These are phyloP conservation scores for Aspergillus caelatus DNA, from an alignment of 2,329 filamentous ascomycete species.

Conservation along the genomic window DNA sequence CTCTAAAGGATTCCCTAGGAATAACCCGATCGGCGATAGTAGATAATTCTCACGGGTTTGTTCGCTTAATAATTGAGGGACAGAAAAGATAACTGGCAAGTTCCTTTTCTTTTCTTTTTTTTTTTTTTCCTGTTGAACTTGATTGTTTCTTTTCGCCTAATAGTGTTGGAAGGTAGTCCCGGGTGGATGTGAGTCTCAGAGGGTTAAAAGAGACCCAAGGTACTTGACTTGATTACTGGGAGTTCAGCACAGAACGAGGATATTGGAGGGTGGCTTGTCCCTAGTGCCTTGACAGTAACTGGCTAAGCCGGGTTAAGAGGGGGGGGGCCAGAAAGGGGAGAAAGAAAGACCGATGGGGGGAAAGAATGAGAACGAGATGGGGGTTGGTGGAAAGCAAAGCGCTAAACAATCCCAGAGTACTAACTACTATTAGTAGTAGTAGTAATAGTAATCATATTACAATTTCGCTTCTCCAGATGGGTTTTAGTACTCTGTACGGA, in stretches of 20 bases:
- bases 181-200: background rate
- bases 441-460: background rate
- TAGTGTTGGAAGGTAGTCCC: background rate
- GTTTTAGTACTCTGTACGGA: background rate
- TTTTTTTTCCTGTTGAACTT: background rate
- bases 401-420: background rate
- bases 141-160: background rate
- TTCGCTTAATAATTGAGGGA: constrained; percentile 1
- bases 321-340: constrained; percentile 8
- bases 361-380: background rate
- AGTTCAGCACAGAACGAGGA: constrained; percentile 7
- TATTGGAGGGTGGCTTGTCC: constrained; percentile 10
- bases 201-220: constrained; percentile 2
- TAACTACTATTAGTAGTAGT: background rate
- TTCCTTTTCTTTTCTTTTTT: background rate
- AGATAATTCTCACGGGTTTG: background rate
- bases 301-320: constrained; percentile 14
- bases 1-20: background rate
- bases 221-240: background rate
- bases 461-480: background rate
- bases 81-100: background rate
- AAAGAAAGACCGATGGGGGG: background rate
- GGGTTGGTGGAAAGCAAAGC: background rate
- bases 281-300: constrained; percentile 12
- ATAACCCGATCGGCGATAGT: constrained; percentile 3